phyloP scores from a whole-genome alignment of 139 green algal genomes.

The Desmodesmus armatus region DNA sequence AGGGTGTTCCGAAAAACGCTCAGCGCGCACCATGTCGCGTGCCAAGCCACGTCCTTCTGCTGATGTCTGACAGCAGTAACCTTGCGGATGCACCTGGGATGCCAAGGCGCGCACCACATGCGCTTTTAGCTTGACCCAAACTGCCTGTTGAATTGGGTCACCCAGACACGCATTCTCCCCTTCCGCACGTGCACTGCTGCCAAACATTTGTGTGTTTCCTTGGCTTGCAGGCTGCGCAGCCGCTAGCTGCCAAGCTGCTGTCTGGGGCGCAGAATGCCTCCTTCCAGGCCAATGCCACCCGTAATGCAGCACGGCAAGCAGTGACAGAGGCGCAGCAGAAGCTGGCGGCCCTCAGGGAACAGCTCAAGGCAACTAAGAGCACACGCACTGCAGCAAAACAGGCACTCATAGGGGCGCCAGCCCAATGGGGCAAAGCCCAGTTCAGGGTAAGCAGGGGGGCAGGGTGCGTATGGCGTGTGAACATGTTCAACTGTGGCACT shows the following conservation, averaged over 20 bases:
- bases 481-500: neutral
- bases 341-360: too few relatives aligned
- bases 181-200: neutral
- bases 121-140: too few relatives aligned
- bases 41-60: too few relatives aligned
- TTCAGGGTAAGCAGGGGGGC: constrained; percentile 16
- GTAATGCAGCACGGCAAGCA: constrained; percentile 16
- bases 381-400: too few relatives aligned
- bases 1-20: too few relatives aligned
- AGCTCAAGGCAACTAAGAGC: too few relatives aligned
- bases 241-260: constrained; percentile 29
- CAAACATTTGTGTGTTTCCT: neutral
- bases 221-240: constrained; percentile 23
- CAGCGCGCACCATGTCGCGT: too few relatives aligned
- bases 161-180: too few relatives aligned
- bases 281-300: constrained; percentile 33
- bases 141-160: too few relatives aligned
- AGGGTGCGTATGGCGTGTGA: neutral
- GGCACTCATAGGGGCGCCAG: neutral
- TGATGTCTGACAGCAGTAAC: too few relatives aligned
- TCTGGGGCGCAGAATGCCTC: constrained; percentile 24
- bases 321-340: neutral
- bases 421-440: neutral
- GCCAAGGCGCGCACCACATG: neutral
- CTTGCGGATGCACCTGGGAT: too few relatives aligned